These are phyloP conservation scores for Medicago arabica DNA, from an alignment of 306 rosid species.

Conservation along the genomic window DNA sequence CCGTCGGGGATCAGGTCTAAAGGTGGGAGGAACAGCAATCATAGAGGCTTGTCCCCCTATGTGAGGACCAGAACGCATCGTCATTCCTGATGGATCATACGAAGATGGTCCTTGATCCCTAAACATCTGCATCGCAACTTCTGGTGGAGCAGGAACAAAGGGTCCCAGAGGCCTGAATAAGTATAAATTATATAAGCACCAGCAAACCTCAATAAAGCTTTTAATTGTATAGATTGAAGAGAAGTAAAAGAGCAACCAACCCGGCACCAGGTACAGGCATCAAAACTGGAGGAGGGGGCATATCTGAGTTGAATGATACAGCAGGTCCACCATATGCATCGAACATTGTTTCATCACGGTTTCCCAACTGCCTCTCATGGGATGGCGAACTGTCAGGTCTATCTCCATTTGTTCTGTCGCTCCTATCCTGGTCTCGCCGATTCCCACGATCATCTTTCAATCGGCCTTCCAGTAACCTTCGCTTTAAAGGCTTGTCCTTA, in stretches of 20 bases:
- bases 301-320: constrained; percentile 77
- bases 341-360: constrained; percentile 85
- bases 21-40: constrained; percentile 78
- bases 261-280: constrained; percentile 99
- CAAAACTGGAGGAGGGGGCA: constrained; percentile 82
- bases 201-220: constrained; percentile 13
- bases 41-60: constrained; percentile 83
- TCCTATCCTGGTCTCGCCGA: constrained; percentile 70
- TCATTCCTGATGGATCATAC: constrained; percentile 79
- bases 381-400: constrained; percentile 73
- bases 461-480: constrained; percentile 68
- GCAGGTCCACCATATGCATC: constrained; percentile 77
- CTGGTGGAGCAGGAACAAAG: constrained; percentile 99
- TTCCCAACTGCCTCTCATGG: constrained; percentile 72
- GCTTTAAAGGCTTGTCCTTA: constrained; percentile 78
- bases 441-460: constrained; percentile 91
- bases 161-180: constrained; percentile 91
- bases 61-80: constrained; percentile 80
- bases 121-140: constrained; percentile 98
- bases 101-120: constrained; percentile 96
- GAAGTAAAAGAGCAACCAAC: constrained; percentile 51
- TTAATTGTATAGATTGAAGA: constrained; percentile 10
- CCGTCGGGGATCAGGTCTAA: constrained; percentile 88
- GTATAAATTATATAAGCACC: constrained; percentile 38
- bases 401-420: constrained; percentile 73